Conservation (phyloP, 495 filamentous ascomycete species). For the Talaromyces liani region DNA sequence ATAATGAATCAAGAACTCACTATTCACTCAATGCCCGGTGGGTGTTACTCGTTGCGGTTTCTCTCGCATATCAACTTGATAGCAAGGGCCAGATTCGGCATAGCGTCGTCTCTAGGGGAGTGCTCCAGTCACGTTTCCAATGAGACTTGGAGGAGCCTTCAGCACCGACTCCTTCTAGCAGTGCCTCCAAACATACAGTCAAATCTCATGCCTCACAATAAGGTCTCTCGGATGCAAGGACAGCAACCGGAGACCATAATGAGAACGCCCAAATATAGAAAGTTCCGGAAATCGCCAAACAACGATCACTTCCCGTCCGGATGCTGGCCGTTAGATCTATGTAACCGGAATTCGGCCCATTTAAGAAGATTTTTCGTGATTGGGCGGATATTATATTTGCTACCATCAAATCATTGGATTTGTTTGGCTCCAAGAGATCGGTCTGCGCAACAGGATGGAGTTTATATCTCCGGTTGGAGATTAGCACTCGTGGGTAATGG, state of each 20-base stretch:
- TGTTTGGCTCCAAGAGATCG: not conserved
- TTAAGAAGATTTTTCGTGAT: not conserved
- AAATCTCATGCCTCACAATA: not conserved
- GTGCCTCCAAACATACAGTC: not conserved
- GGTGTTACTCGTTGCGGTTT: not conserved
- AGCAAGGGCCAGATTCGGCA: not conserved
- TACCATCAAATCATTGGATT: not conserved
- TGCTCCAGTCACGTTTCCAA: not conserved
- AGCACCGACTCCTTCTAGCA: not conserved
- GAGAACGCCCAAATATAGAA: not conserved
- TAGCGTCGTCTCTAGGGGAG: not conserved
- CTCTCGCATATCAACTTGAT: not conserved
- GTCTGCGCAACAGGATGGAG: not conserved
- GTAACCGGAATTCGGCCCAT: not conserved
- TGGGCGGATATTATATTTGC: not conserved
- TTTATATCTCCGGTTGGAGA: no score
- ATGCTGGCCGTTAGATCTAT: conserved; percentile 3
- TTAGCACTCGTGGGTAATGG: not conserved
- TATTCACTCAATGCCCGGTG: not conserved
- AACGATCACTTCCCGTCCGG: not conserved
- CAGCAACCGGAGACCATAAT: not conserved
- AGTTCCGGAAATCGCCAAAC: not conserved
- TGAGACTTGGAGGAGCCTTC: not conserved
- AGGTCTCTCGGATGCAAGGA: not conserved
- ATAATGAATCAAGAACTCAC: not conserved